Conservation (phyloP, 306 rosid genomes). For the Prinsepia uniflora region DNA sequence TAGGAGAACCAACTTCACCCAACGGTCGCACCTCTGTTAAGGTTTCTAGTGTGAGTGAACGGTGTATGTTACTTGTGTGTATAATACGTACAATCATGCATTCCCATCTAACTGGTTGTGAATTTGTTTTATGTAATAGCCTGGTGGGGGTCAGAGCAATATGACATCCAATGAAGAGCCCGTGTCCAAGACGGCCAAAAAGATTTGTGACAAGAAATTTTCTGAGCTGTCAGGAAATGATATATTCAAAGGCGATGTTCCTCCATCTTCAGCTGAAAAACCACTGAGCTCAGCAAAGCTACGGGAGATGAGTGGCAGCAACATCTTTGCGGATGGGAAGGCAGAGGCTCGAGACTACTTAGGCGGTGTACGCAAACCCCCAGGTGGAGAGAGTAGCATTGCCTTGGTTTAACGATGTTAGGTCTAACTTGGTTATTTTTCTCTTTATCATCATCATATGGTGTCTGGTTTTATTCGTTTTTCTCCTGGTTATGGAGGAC, state of each 20-base stretch:
- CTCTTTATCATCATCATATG: constrained; percentile 24
- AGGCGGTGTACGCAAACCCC: constrained; percentile 97
- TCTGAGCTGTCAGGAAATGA: constrained; percentile 77
- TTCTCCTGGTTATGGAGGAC: constrained; percentile 42
- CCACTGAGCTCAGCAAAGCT: constrained; percentile 73
- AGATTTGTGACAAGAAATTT: constrained; percentile 71
- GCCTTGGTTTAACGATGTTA: constrained; percentile 74
- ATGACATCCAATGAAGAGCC: constrained; percentile 44
- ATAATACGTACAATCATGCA: neutral
- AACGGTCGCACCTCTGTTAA: constrained; percentile 42
- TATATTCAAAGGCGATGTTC: constrained; percentile 73
- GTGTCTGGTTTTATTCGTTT: constrained; percentile 51
- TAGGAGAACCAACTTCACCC: constrained; percentile 53
- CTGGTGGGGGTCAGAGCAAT: constrained; percentile 43
- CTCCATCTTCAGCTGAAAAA: constrained; percentile 74
- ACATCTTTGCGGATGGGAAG: constrained; percentile 98
- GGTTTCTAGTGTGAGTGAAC: constrained; percentile 35
- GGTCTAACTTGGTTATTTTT: constrained; percentile 56
- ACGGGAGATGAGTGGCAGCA: constrained; percentile 87
- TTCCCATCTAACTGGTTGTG: constrained; percentile 14
- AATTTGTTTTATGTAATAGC: constrained; percentile 31
- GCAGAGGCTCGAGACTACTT: constrained; percentile 82
- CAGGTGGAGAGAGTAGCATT: constrained; percentile 98
- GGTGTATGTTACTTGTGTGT: constrained; percentile 23
- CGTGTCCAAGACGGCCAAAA: constrained; percentile 69